phyloP scores from a whole-genome alignment of 768 basidiomycete species.

The Dentipellis fragilis region DNA sequence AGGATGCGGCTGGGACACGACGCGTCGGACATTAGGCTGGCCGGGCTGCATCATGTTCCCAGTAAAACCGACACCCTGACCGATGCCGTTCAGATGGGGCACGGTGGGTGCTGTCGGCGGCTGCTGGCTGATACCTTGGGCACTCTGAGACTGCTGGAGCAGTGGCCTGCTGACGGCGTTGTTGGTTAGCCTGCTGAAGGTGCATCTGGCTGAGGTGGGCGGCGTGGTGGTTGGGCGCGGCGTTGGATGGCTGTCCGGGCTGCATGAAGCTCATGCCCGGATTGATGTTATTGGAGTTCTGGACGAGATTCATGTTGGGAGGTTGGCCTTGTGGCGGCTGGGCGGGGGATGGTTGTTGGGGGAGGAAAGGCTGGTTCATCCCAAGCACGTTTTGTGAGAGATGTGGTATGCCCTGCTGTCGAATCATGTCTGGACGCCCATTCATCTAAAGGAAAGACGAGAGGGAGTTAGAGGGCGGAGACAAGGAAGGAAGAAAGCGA shows the following conservation, averaged over 20 bases:
- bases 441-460: slow-evolving; percentile 33
- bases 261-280: slow-evolving; percentile 1
- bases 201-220: neutral
- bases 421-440: slow-evolving; percentile 39
- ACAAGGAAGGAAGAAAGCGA: slow-evolving; percentile 10
- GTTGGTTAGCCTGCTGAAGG: neutral
- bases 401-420: slow-evolving; percentile 32
- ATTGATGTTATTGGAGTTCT: slow-evolving; percentile 16
- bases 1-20: slow-evolving; percentile 43
- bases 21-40: slow-evolving; percentile 33
- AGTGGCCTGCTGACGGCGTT: slow-evolving; percentile 18
- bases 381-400: slow-evolving; percentile 28
- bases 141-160: slow-evolving; percentile 22
- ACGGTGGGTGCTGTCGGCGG: slow-evolving; percentile 20
- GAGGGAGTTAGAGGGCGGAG: slow-evolving; percentile 4
- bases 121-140: slow-evolving; percentile 22
- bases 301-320: slow-evolving; percentile 29
- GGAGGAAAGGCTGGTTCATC: slow-evolving; percentile 24
- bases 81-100: slow-evolving; percentile 25
- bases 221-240: slow-evolving; percentile 3
- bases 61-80: slow-evolving; percentile 34
- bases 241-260: slow-evolving; percentile 12
- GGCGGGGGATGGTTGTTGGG: slow-evolving; percentile 28
- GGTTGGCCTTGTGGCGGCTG: slow-evolving; percentile 27
- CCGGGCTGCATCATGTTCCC: slow-evolving; percentile 32